These are phyloP conservation scores for Neltuma alba DNA, from an alignment of 306 rosid genomes.

Conservation along the genomic window DNA sequence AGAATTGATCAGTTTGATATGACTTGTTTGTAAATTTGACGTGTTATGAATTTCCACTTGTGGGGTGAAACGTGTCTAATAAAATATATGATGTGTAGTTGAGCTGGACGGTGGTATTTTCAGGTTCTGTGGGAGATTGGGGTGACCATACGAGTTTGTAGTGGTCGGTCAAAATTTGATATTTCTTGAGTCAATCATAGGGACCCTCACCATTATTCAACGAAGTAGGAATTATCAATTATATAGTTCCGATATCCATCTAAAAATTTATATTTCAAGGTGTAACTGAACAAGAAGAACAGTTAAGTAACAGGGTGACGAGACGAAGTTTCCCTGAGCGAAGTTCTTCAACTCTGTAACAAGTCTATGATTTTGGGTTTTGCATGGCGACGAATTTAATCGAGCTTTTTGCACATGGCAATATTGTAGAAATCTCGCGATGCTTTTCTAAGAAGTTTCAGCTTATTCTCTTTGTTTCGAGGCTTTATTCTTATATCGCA, in stretches of 20 bases:
- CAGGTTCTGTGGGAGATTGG: background rate
- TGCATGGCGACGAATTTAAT: background rate
- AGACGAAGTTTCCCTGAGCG: background rate
- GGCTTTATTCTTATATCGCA: background rate
- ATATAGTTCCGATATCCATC: background rate
- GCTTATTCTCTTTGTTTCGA: background rate
- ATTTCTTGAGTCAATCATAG: background rate
- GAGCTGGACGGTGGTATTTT: background rate
- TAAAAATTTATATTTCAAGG: background rate
- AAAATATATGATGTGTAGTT: background rate
- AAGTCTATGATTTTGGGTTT: background rate
- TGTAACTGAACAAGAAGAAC: background rate
- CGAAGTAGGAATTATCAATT: background rate
- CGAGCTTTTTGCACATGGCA: background rate
- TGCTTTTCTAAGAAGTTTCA: background rate
- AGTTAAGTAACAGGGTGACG: background rate
- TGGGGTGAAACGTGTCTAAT: background rate
- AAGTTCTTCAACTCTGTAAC: background rate
- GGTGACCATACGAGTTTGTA: background rate
- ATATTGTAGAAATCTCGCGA: background rate
- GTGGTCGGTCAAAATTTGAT: background rate
- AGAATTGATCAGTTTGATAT: background rate
- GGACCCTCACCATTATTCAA: background rate
- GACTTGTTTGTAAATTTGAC: background rate
- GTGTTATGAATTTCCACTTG: background rate